Conservation (phyloP, 169 alveolate genomes). For the Hepatocystis sp. region DNA sequence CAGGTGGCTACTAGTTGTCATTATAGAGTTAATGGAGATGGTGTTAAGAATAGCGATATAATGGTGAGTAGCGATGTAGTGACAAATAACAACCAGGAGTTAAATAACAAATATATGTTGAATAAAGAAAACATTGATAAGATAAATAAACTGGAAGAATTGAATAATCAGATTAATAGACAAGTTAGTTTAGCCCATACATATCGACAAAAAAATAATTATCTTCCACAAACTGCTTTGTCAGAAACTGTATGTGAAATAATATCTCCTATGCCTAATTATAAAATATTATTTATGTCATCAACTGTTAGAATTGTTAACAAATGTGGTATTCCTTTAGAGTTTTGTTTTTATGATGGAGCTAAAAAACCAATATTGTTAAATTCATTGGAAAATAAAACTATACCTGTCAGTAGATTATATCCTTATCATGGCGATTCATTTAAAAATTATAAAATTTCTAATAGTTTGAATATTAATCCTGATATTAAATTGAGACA, state of each 20-base stretch:
- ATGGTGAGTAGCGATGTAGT: no score
- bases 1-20: no score
- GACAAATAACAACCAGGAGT: not conserved
- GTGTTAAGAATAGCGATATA: not conserved
- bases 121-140: slow-evolving; percentile 16
- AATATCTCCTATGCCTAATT: slow-evolving; percentile 88
- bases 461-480: slow-evolving; percentile 64
- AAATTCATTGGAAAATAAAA: slow-evolving; percentile 79
- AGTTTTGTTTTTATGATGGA: slow-evolving; percentile 84
- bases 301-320: slow-evolving; percentile 86
- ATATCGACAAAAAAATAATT: slow-evolving; percentile 29
- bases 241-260: slow-evolving; percentile 84
- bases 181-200: slow-evolving; percentile 35
- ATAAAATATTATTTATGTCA: slow-evolving; percentile 87
- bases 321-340: slow-evolving; percentile 88
- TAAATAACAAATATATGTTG: slow-evolving; percentile 1
- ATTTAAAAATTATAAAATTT: slow-evolving; percentile 61
- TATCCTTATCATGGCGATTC: slow-evolving; percentile 72
- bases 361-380: slow-evolving; percentile 79
- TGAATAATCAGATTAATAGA: slow-evolving; percentile 28
- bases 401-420: slow-evolving; percentile 78
- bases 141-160: slow-evolving; percentile 14
- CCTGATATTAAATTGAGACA: slow-evolving; percentile 59
- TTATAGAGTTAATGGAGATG: not conserved
- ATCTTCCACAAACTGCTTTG: slow-evolving; percentile 42